These are phyloP conservation scores for Wickerhamomyces sydowiorum DNA, from an alignment of 805 yeast species.

Conservation along the genomic window DNA sequence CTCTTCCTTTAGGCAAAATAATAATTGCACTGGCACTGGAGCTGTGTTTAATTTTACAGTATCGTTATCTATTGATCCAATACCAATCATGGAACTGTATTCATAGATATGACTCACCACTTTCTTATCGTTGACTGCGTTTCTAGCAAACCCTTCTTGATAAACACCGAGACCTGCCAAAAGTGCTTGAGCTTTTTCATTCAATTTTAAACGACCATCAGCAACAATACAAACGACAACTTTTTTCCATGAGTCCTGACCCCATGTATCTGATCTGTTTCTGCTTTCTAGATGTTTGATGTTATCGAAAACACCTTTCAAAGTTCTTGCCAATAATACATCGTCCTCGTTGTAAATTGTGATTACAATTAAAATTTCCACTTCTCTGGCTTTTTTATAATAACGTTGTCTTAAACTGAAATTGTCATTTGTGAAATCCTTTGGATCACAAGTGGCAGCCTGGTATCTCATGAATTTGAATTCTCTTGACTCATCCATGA, in stretches of 20 bases:
- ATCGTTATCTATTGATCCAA: conserved; percentile 56
- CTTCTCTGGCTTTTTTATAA: conserved; percentile 70
- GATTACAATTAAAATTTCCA: conserved; percentile 80
- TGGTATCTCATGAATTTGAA: conserved; percentile 87
- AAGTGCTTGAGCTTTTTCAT: conserved; percentile 72
- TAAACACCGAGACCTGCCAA: conserved; percentile 84
- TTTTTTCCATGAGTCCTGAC: conserved; percentile 93
- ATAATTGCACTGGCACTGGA: conserved; percentile 75
- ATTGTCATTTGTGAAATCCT: conserved; percentile 50
- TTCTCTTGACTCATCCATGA: conserved; percentile 46
- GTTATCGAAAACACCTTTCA: conserved; percentile 88
- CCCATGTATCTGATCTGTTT: conserved; percentile 75
- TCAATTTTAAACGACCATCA: conserved; percentile 85
- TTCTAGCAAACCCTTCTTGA: conserved; percentile 95
- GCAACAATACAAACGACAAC: conserved; percentile 84
- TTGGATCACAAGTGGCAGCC: conserved; percentile 91
- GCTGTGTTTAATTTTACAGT: conserved; percentile 65
- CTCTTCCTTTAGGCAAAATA: conserved; percentile 86
- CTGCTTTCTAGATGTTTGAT: conserved; percentile 66
- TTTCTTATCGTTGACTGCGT: conserved; percentile 73
- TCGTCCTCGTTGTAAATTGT: conserved; percentile 93
- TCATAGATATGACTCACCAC: conserved; percentile 90
- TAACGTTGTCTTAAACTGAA: conserved; percentile 82
- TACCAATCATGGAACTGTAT: conserved; percentile 88
- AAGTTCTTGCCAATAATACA: conserved; percentile 71